A percentile compares a stretch with the other conserved stretches of the same genome.
Conservation (phyloP, 1,284 basidiomycete species). For the Thecaphora thlaspeos region DNA sequence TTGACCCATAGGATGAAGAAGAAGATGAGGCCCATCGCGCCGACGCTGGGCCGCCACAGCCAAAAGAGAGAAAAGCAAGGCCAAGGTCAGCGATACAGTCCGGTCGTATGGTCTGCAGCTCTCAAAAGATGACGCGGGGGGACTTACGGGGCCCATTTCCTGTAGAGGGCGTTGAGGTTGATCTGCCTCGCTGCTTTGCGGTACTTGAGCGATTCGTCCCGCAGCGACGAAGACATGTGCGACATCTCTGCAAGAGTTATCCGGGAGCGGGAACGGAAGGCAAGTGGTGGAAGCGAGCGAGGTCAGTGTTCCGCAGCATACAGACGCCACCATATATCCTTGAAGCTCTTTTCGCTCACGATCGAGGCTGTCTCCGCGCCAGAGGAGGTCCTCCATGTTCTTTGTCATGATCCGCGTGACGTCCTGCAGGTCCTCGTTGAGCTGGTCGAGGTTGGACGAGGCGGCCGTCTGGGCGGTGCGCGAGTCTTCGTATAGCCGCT, state of each 20-base stretch:
- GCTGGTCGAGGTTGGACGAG: conserved; percentile 71
- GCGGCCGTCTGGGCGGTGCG: conserved; percentile 74
- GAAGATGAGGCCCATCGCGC: conserved; percentile 60
- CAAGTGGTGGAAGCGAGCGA: too few relatives aligned
- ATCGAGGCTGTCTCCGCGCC: conserved; percentile 94
- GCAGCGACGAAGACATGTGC: conserved; percentile 91
- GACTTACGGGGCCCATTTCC: conserved; percentile 88
- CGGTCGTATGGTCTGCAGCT: conserved; percentile 58
- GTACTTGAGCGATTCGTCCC: conserved; percentile 96
- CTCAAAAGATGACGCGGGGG: too few relatives aligned
- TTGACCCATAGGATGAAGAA: conserved; percentile 88
- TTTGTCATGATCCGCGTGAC: conserved; percentile 99
- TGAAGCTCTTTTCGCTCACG: too few relatives aligned
- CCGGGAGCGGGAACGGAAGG: too few relatives aligned
- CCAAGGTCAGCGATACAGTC: too few relatives aligned
- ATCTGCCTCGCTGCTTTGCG: conserved; percentile 92
- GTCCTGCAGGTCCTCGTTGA: conserved; percentile 95
- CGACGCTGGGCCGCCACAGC: conserved; percentile 21
- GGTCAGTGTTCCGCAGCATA: too few relatives aligned
- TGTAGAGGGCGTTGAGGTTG: conserved; percentile 86
- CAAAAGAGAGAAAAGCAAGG: background rate
- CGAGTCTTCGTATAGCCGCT: conserved; percentile 89
- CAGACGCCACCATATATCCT: too few relatives aligned
- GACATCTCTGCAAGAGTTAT: conserved; percentile 73
- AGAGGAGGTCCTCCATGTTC: conserved; percentile 98